Evolutionary conservation across 371 early-diverging fungal species (phyloP), one percentile per base, ranked within the genome.

Genomic region (Mortierella sp.): DNA sequence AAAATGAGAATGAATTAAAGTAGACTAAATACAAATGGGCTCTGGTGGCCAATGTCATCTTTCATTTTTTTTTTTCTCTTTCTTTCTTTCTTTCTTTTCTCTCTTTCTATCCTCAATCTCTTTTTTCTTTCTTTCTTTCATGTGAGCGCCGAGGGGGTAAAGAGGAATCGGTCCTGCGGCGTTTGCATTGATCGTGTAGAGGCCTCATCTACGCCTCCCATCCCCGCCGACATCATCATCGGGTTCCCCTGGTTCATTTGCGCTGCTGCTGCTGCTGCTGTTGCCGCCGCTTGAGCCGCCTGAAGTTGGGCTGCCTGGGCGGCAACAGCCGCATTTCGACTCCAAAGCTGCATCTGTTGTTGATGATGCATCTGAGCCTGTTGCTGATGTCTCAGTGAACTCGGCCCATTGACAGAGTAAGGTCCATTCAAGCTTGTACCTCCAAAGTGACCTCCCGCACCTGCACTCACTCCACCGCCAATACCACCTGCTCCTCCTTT

Each of bases 281-380:
- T 60, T 5, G 60, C 62, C 4, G 59, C 63, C 29, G 62, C 56
- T 11, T 63, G 57, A 9, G 70, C 66, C 1, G 64, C 75, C 7
- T n/a, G n/a, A n/a, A n/a, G n/a, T n/a, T n/a, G n/a, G n/a, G 59
- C 63, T 25, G 62, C 56, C 5, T 63, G 57, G 4, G 70, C 66
- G 1, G 64, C 75, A 3, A 60, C 70, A 1, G 62, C 72, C 11
- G 79, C 79, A 51, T 69, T 72, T 1, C 79, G 68, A 30, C 79
- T 77, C 73, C 72, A 72, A 4, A 77, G 50, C 26, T 77, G 79
- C 73, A 69, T 77, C 37, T 77, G 79, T 44, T 77, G 79, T 30
- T 77, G 79, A 19, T 77, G 79, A 30, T 77, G 79, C 73, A 69
- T 68, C 60, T 77, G 79, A 2, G 73, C 70, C 52, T 77, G 79